phyloP scores from a whole-genome alignment of 2,329 filamentous ascomycete genomes.

The Huntiella moniliformis region DNA sequence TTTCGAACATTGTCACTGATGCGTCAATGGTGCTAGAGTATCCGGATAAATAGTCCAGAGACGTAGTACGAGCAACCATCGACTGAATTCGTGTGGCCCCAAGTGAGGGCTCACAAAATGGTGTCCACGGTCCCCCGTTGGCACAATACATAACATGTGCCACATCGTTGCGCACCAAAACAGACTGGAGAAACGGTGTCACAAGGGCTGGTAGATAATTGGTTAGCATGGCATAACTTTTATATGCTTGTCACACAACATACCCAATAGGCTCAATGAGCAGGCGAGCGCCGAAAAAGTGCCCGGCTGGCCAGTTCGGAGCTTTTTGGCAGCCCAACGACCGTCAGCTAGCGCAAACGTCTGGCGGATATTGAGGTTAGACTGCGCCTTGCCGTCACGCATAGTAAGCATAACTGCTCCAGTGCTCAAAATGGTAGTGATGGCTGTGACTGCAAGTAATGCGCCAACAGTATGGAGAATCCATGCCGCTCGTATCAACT shows the following conservation, averaged over 20 bases:
- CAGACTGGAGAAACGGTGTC: constrained; percentile 7
- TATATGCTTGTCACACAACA: neutral
- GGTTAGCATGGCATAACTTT: neutral
- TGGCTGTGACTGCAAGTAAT: constrained; percentile 6
- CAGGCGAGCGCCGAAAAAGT: constrained; percentile 8
- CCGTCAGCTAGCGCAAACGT: constrained; percentile 10
- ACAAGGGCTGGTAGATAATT: neutral
- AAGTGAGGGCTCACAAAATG: constrained; percentile 2
- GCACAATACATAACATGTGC: constrained; percentile 7
- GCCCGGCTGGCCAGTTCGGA: constrained; percentile 2
- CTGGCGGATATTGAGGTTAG: constrained; percentile 7
- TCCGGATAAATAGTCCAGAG: constrained; percentile 8
- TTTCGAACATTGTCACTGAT: neutral
- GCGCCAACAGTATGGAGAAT: constrained; percentile 10
- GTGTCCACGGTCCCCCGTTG: constrained; percentile 8
- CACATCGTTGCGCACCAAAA: constrained; percentile 4
- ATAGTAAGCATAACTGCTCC: constrained; percentile 7
- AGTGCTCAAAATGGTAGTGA: constrained; percentile 2
- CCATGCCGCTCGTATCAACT: constrained; percentile 9
- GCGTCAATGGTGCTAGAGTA: constrained; percentile 7
- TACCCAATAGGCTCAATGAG: constrained; percentile 3
- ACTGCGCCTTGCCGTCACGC: neutral
- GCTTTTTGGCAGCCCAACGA: constrained; percentile 4
- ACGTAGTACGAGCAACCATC: constrained; percentile 9
- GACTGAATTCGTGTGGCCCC: constrained; percentile 3